These are phyloP conservation scores for Suaeda aralocaspica DNA, from an alignment of 148 eudicot genomes.

Conservation along the genomic window DNA sequence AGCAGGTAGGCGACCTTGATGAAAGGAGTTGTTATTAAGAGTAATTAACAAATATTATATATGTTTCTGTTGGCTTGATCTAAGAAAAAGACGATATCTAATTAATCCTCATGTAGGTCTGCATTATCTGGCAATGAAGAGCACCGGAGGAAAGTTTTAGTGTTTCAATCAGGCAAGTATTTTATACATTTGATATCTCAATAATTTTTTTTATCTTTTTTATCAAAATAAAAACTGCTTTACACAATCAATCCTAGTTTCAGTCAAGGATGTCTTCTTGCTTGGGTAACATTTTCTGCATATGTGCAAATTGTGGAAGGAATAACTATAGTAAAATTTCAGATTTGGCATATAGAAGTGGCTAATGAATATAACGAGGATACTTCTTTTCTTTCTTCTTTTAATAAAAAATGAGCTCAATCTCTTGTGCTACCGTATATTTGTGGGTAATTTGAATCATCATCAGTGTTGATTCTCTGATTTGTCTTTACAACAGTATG, in stretches of 20 bases:
- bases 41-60: neutral
- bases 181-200: neutral
- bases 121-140: conserved; percentile 93
- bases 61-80: neutral
- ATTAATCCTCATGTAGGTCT: conserved; percentile 47
- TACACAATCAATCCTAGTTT: no score
- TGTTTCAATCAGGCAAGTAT: conserved; percentile 82
- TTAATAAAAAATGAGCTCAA: no score
- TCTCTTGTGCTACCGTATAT: no score
- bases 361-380: no score
- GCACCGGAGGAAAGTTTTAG: conserved; percentile 89
- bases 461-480: no score
- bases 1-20: neutral
- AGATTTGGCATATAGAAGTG: no score
- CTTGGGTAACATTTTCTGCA: neutral
- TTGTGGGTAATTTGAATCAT: no score
- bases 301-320: neutral
- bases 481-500: no score
- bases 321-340: no score
- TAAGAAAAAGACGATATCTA: neutral
- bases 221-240: neutral
- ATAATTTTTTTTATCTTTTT: neutral
- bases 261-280: neutral
- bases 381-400: no score
- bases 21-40: neutral